phyloP scores from a whole-genome alignment of 163 green algal genomes.

The Chlamydomonas reinhardtii region DNA sequence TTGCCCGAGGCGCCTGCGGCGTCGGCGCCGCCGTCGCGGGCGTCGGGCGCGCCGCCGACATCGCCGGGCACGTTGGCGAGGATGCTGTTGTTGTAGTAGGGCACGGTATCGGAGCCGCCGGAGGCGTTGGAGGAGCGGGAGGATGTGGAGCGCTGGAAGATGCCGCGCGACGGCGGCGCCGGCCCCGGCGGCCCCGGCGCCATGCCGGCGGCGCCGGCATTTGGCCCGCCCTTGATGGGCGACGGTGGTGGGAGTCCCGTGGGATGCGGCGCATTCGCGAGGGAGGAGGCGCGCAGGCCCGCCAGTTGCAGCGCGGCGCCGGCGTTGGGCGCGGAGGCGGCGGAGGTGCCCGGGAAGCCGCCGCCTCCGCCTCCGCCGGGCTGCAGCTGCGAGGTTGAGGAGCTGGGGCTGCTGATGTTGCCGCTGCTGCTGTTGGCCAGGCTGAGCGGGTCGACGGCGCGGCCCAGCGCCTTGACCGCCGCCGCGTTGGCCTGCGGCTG shows the following conservation, averaged over 20 bases:
- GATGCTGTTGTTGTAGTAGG: not conserved
- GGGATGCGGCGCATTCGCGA: slow-evolving; percentile 42
- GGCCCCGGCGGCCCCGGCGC: too few species aligned
- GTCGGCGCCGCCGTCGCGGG: too few species aligned
- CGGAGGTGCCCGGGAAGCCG: not conserved
- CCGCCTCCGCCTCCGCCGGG: not conserved
- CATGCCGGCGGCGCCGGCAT: not conserved
- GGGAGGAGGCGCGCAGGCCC: slow-evolving; percentile 14
- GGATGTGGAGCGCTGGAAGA: slow-evolving; percentile 31
- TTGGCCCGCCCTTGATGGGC: slow-evolving; percentile 18
- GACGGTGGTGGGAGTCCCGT: slow-evolving; percentile 38
- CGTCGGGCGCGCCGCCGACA: not conserved
- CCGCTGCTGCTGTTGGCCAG: slow-evolving; percentile 28
- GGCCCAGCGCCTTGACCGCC: too few species aligned
- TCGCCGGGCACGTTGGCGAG: not conserved
- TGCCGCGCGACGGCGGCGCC: not conserved
- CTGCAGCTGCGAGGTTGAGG: slow-evolving; percentile 11
- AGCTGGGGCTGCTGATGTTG: slow-evolving; percentile 20
- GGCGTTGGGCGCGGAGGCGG: not conserved
- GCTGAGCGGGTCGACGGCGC: too few species aligned
- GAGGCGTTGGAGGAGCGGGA: slow-evolving; percentile 46
- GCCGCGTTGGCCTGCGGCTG: too few species aligned
- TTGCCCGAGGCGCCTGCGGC: too few species aligned
- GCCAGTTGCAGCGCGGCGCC: not conserved
- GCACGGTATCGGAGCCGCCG: slow-evolving; percentile 1